phyloP scores from a whole-genome alignment of 1,284 basidiomycete genomes.

The Sutorius eximius region DNA sequence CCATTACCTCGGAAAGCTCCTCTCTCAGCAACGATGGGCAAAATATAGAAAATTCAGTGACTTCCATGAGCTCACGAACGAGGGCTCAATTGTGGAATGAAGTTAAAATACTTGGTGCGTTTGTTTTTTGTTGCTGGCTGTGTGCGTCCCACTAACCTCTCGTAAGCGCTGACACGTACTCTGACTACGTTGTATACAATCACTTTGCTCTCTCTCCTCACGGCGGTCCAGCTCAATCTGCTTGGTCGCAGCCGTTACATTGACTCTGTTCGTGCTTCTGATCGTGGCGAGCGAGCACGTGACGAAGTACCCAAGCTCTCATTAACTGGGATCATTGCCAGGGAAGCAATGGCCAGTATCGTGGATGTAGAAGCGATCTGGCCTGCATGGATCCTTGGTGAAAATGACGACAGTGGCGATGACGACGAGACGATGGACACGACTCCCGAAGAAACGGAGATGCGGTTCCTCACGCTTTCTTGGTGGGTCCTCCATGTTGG shows the following conservation, averaged over 20 bases:
- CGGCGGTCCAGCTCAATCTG: slow-evolving; percentile 79
- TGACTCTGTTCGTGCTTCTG: slow-evolving; percentile 62
- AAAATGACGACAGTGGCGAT: slow-evolving; percentile 11
- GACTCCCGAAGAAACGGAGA: slow-evolving; percentile 63
- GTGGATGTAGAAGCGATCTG: slow-evolving; percentile 28
- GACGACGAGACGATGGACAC: slow-evolving; percentile 26
- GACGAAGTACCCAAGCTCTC: slow-evolving; percentile 38
- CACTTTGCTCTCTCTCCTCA: slow-evolving; percentile 79
- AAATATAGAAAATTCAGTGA: slow-evolving; percentile 6
- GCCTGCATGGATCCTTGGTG: slow-evolving; percentile 25
- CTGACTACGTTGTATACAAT: slow-evolving; percentile 82
- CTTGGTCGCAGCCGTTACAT: slow-evolving; percentile 85
- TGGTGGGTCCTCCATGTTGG: slow-evolving; percentile 93
- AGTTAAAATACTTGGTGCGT: slow-evolving; percentile 76
- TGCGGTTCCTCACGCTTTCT: slow-evolving; percentile 79
- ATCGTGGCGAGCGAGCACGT: slow-evolving; percentile 57
- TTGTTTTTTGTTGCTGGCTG: neutral
- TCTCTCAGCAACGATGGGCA: slow-evolving; percentile 28
- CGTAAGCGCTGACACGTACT: slow-evolving; percentile 78
- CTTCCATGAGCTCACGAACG: slow-evolving; percentile 39
- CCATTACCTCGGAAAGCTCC: slow-evolving; percentile 41
- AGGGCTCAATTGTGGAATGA: slow-evolving; percentile 82
- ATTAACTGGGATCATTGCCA: slow-evolving; percentile 24
- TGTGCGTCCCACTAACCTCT: slow-evolving; percentile 4
- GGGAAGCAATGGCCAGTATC: slow-evolving; percentile 27